phyloP scores from a whole-genome alignment of 352 stramenopile genomes.

The Vaucheria bursata region DNA sequence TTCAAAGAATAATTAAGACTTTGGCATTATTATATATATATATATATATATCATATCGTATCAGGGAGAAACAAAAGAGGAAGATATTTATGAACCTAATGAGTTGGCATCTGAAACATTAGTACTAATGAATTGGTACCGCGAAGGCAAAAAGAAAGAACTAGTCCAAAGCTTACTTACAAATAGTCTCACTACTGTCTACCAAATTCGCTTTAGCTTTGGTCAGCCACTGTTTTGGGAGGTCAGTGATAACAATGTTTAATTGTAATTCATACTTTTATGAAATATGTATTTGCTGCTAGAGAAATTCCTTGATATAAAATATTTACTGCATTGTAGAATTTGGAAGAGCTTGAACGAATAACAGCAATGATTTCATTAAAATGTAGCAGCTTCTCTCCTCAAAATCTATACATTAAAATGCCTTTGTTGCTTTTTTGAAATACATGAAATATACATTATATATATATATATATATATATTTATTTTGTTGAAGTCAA shows the following conservation, averaged over 20 bases:
- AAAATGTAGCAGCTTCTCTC: too few species aligned
- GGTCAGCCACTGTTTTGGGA: slow-evolving; percentile 38
- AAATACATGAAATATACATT: slow-evolving; percentile 4
- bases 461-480: slow-evolving; percentile 10
- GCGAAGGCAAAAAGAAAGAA: slow-evolving; percentile 83
- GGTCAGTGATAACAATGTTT: slow-evolving; percentile 24
- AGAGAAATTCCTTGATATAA: slow-evolving; percentile 8
- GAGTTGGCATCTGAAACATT: slow-evolving; percentile 57
- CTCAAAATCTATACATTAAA: too few species aligned
- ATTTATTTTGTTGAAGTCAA: too few species aligned
- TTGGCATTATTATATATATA: too few species aligned
- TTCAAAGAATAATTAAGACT: too few species aligned
- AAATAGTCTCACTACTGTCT: slow-evolving; percentile 69
- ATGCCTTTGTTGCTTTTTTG: too few species aligned
- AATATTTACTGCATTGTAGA: too few species aligned
- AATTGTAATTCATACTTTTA: not conserved
- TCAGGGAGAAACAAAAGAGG: slow-evolving; percentile 15
- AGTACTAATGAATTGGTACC: slow-evolving; percentile 72
- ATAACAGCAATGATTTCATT: too few species aligned
- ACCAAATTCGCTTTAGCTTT: slow-evolving; percentile 64
- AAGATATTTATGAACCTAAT: slow-evolving; percentile 1
- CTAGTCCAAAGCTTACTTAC: slow-evolving; percentile 76
- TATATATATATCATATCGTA: too few species aligned
- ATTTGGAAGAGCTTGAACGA: too few species aligned
- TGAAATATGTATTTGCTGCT: not conserved